These are phyloP conservation scores for Xylaria sp. DNA, from an alignment of 2,329 filamentous ascomycete genomes.

Conservation along the genomic window DNA sequence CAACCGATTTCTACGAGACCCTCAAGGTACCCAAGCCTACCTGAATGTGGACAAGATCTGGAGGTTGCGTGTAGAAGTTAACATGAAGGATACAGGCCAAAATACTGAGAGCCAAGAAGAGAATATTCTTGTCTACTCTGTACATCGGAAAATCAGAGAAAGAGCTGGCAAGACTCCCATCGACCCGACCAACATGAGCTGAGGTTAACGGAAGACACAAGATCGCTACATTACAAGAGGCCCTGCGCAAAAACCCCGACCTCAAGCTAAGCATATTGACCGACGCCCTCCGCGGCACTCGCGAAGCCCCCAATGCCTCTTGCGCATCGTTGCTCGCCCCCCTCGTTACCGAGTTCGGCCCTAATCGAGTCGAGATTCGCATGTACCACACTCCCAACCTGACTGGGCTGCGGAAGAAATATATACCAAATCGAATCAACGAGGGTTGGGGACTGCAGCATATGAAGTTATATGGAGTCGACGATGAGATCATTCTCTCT, in stretches of 20 bases:
- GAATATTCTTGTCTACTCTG: constrained; percentile 93
- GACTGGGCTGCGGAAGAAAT: constrained; percentile 83
- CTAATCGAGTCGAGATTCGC: constrained; percentile 86
- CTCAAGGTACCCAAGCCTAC: constrained; percentile 72
- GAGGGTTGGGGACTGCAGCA: constrained; percentile 98
- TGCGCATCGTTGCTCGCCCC: constrained; percentile 89
- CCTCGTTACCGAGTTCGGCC: constrained; percentile 84
- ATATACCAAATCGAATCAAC: constrained; percentile 90
- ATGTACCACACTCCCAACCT: constrained; percentile 99
- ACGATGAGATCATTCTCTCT: constrained; percentile 95
- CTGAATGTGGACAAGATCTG: neutral
- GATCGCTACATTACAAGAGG: constrained; percentile 81
- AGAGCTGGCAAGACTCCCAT: constrained; percentile 71
- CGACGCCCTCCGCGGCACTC: constrained; percentile 88
- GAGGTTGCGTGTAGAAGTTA: constrained; percentile 17
- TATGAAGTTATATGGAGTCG: constrained; percentile 97
- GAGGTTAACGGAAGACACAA: constrained; percentile 48
- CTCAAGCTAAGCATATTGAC: constrained; percentile 90
- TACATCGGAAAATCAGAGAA: constrained; percentile 95
- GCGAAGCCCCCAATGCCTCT: constrained; percentile 86
- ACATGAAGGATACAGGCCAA: constrained; percentile 66
- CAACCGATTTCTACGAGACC: constrained; percentile 89
- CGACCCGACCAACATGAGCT: constrained; percentile 17
- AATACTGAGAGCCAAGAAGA: constrained; percentile 79
- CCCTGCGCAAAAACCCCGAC: constrained; percentile 77